Conservation (phyloP, 306 rosid species). For the Gastrolobium bilobum region DNA sequence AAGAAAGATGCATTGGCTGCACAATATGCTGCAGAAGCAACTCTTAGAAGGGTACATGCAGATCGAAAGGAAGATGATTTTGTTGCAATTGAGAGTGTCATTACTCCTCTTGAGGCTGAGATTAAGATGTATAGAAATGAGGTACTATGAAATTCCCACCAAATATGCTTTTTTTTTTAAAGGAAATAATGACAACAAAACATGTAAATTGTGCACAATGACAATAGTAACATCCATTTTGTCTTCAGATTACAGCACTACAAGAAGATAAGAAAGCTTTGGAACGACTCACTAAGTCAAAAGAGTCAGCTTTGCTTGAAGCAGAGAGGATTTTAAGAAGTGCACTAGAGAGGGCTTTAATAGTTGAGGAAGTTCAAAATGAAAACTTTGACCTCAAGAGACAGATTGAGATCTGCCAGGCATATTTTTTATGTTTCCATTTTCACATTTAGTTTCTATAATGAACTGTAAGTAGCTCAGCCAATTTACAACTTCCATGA, state of each 20-base stretch:
- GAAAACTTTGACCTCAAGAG: slow-evolving; percentile 90
- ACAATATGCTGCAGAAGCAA: slow-evolving; percentile 90
- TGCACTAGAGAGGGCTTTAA: slow-evolving; percentile 93
- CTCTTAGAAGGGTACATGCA: slow-evolving; percentile 78
- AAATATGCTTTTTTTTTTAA: not conserved
- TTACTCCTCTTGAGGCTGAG: slow-evolving; percentile 94
- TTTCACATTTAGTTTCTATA: slow-evolving; percentile 21
- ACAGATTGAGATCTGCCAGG: slow-evolving; percentile 99
- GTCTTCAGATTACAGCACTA: slow-evolving; percentile 67
- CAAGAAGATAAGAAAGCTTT: slow-evolving; percentile 93
- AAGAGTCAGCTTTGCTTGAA: slow-evolving; percentile 87
- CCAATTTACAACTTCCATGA: slow-evolving; percentile 41
- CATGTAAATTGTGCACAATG: slow-evolving; percentile 5
- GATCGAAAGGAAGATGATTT: slow-evolving; percentile 78
- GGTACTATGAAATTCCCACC: slow-evolving; percentile 55
- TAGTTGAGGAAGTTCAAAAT: slow-evolving; percentile 97
- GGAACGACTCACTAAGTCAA: slow-evolving; percentile 85
- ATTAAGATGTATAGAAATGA: slow-evolving; percentile 82
- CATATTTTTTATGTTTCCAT: slow-evolving; percentile 47
- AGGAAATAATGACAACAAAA: slow-evolving; percentile 1
- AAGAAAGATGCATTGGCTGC: slow-evolving; percentile 90
- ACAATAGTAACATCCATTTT: slow-evolving; percentile 23
- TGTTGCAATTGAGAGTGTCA: slow-evolving; percentile 68
- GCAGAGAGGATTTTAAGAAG: slow-evolving; percentile 86
- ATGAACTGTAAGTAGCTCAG: slow-evolving; percentile 18